These are phyloP conservation scores for Ormosia semicastrata DNA, from an alignment of 306 rosid species.

Conservation along the genomic window DNA sequence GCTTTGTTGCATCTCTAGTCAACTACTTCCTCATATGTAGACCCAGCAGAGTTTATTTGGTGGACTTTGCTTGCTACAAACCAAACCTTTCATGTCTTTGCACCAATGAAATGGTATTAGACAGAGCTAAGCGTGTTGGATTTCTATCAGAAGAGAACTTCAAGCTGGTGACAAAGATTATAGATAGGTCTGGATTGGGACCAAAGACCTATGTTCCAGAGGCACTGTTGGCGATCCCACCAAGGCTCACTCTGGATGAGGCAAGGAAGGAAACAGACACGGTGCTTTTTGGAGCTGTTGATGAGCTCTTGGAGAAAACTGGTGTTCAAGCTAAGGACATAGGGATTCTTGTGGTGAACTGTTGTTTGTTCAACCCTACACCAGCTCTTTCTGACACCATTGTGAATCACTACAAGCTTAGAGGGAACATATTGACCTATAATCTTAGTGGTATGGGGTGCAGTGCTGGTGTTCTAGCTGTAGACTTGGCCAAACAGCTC, in stretches of 20 bases:
- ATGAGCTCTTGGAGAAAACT: conserved; percentile 35
- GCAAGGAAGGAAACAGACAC: conserved; percentile 29
- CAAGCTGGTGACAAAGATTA: background rate
- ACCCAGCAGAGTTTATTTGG: conserved; percentile 29
- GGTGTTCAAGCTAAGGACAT: conserved; percentile 36
- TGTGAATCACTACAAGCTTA: conserved; percentile 38
- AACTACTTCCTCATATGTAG: background rate
- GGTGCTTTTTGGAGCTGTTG: conserved; percentile 33
- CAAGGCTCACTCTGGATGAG: background rate
- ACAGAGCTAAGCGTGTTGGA: background rate
- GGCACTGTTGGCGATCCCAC: conserved; percentile 11
- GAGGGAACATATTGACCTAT: conserved; percentile 31
- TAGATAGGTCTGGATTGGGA: conserved; percentile 40
- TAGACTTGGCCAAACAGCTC: conserved; percentile 38
- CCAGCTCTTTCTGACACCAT: conserved; percentile 25
- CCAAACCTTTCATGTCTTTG: background rate
- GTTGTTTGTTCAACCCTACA: conserved; percentile 35
- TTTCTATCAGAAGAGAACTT: conserved; percentile 15
- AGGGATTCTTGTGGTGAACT: conserved; percentile 38
- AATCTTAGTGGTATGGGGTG: conserved; percentile 49
- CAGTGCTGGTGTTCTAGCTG: conserved; percentile 45
- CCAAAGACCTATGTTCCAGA: conserved; percentile 33
- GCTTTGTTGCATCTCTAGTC: background rate
- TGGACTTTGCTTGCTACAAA: conserved; percentile 35
- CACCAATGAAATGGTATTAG: conserved; percentile 25